Conservation (phyloP, 495 filamentous ascomycete species). For the Schizothecium vesticola region DNA sequence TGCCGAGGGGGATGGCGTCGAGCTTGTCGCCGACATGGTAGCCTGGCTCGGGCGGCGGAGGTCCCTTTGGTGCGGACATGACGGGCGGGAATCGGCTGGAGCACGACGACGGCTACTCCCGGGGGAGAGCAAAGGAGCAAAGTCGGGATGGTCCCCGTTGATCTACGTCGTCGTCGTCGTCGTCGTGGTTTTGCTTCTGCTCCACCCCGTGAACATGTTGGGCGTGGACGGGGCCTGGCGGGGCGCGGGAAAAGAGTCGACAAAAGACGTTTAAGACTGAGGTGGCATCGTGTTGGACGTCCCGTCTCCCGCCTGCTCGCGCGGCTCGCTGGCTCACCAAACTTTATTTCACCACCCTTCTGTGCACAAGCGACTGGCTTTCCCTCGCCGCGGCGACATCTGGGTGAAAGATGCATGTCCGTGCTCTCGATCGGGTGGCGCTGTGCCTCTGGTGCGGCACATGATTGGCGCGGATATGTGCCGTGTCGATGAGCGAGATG, state of each 20-base stretch:
- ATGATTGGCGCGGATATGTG: background rate
- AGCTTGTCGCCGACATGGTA: slow-evolving; percentile 4
- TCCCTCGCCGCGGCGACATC: background rate
- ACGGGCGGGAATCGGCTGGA: background rate
- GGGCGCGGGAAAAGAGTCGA: background rate
- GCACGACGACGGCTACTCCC: background rate
- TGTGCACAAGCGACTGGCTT: background rate
- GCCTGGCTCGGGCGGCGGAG: background rate
- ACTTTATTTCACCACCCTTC: background rate
- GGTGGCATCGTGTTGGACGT: background rate
- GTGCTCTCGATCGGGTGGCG: background rate
- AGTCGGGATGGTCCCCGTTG: background rate
- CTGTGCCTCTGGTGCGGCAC: background rate
- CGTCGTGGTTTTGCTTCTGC: background rate
- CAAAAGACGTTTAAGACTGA: background rate
- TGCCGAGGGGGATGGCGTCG: background rate
- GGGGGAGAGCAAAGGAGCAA: background rate
- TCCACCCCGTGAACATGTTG: background rate
- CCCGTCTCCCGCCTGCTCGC: background rate
- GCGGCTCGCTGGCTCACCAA: background rate
- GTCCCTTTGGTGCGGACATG: background rate
- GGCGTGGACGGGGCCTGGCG: background rate
- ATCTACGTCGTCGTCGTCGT: background rate
- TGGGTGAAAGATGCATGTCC: background rate
- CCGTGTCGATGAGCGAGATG: background rate